Evolutionary conservation across 1,139 yeast genomes (phyloP).

Genomic region (Saccharomyces hybrid): DNA sequence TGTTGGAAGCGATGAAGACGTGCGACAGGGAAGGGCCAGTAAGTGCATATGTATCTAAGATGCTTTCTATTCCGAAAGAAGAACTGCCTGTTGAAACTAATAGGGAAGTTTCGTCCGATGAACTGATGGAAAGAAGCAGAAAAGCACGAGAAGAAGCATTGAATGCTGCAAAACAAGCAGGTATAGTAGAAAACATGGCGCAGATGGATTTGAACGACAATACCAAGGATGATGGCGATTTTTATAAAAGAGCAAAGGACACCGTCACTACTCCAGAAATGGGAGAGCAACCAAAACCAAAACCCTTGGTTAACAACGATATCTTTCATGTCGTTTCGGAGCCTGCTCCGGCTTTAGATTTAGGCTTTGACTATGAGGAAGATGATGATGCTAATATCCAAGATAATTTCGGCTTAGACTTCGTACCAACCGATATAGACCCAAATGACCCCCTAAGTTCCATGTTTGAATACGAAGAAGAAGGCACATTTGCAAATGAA

Average conservation of each 20-base stretch:
- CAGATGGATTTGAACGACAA: constrained; percentile 21
- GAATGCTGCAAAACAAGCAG: constrained; percentile 60
- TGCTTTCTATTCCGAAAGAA: constrained; percentile 71
- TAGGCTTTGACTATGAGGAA: constrained; percentile 19
- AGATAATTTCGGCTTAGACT: constrained; percentile 12
- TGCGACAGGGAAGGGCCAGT: constrained; percentile 63
- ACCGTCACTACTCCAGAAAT: constrained; percentile 26
- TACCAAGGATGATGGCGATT: constrained; percentile 9
- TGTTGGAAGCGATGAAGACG: constrained; percentile 49
- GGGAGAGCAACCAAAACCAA: constrained; percentile 4
- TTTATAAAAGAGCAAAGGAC: constrained; percentile 27
- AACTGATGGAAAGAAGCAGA: constrained; percentile 58
- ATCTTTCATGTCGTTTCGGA: constrained; percentile 20
- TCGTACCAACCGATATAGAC: constrained; percentile 26
- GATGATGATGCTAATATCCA: constrained; percentile 13
- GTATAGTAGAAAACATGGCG: constrained; percentile 41
- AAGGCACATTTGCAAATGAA: constrained; percentile 23
- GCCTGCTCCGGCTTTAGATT: constrained; percentile 22
- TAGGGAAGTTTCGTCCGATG: constrained; percentile 37
- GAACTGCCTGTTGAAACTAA: constrained; percentile 53
- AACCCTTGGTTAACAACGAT: constrained; percentile 6
- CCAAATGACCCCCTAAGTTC: constrained; percentile 31
- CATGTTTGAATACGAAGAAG: constrained; percentile 33
- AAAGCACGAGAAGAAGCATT: constrained; percentile 51
- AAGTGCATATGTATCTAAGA: constrained; percentile 82